Base-by-base conservation (phyloP, 2,329 filamentous ascomycete species). In the Trichoderma aggressivum region DNA sequence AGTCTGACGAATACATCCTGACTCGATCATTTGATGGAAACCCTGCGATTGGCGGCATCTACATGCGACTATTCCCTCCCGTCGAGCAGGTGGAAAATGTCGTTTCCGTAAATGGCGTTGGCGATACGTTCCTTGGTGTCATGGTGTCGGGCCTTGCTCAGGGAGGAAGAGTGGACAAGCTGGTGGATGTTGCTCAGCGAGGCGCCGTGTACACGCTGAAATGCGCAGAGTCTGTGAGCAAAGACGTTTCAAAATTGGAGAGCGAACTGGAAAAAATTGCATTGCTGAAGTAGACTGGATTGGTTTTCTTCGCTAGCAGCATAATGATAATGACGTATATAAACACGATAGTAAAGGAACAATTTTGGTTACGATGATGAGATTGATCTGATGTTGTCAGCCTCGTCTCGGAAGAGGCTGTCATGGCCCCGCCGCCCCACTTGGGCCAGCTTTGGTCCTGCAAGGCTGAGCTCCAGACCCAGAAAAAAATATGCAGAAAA, bases 61-160 rank as follows among this genome's bases (percentile, higher is more conserved):
- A 98, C 77, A 94, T 98, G 90, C 80, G 88, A 39, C 75, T 88
- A 24, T 92, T 93, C 79, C 89, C 92, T 0, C 85, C 92, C 0
- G 88, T 87, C 1, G 89, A 92, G 78, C 82, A 84, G 18, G 86
- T 97, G 0, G 82, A 87, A 24, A 89, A 96, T 30, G 86, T 97
- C 1, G 89, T 95, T 1, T 97, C 94, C 60, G 95, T 98, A 11
- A 98, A 98, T 79, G 96, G 95, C 0, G 94, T 94, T 2, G 96
- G 96, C 0, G 96, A 99, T 81, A 98, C 96, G 0, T 94, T 98
- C 79, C 84, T 97, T 10, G 96, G 95, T 0, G 91, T 94, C 16
- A 76, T 98, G 70, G 84, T 97, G n/a, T 91, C 94, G 1, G 93
- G 92, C 0, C 79, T 98, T 74, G 90, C 90, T 0, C 87, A 86